Percentiles rank a stretch among this genome's conserved stretches.
phyloP scores from a whole-genome alignment of 2,329 filamentous ascomycete species.

The Colletotrichum liaoningense region DNA sequence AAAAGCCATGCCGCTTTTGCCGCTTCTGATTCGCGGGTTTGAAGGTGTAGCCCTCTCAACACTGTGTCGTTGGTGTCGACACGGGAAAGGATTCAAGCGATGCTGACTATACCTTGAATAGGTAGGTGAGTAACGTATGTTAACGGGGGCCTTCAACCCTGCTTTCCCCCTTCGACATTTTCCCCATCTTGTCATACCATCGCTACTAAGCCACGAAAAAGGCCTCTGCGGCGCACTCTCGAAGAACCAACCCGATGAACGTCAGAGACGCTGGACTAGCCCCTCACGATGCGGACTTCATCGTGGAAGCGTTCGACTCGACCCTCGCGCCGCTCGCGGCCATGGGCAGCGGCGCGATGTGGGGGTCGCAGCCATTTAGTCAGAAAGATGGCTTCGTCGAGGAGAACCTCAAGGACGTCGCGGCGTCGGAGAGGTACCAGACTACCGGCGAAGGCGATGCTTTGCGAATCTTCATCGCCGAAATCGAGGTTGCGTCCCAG shows the following conservation, averaged over 20 bases:
- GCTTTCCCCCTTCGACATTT: background rate
- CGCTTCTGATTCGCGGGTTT: background rate
- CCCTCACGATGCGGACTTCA: slow-evolving; percentile 43
- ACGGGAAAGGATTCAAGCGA: background rate
- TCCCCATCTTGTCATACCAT: background rate
- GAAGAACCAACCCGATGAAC: background rate
- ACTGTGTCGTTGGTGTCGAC: background rate
- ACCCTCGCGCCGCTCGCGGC: slow-evolving; percentile 42
- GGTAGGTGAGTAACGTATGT: background rate
- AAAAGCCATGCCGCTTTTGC: background rate
- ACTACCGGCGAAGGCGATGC: slow-evolving; percentile 38
- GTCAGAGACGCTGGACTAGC: slow-evolving; percentile 39
- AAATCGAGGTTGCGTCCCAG: slow-evolving; percentile 38
- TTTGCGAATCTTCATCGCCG: slow-evolving; percentile 43
- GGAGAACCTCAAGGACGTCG: slow-evolving; percentile 37
- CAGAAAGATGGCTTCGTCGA: slow-evolving; percentile 39
- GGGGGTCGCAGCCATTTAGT: slow-evolving; percentile 42
- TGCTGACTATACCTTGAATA: background rate
- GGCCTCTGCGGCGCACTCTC: too few species aligned
- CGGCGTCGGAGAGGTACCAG: slow-evolving; percentile 41
- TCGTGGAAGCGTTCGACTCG: slow-evolving; percentile 45
- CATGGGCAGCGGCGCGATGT: slow-evolving; percentile 43
- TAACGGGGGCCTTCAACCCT: background rate
- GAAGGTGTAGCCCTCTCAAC: background rate
- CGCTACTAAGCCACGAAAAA: background rate